phyloP scores from a whole-genome alignment of 2,329 filamentous ascomycete genomes.

The Pezicula rhizophila region DNA sequence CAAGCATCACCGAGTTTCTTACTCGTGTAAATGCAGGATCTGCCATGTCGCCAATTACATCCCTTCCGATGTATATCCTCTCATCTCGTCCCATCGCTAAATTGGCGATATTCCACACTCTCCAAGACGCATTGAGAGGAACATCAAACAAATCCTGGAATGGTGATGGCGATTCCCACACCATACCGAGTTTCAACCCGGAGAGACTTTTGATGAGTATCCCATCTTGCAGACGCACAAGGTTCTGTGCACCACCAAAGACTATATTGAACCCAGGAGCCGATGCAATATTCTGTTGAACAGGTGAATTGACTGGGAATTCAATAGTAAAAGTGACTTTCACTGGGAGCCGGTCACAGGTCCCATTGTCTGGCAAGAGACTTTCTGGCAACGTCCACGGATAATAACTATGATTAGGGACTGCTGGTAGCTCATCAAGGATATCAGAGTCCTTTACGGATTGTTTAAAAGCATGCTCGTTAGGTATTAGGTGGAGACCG shows the following conservation, averaged over 20 bases:
- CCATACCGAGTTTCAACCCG: slow-evolving; percentile 58
- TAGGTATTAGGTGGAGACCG: slow-evolving; percentile 71
- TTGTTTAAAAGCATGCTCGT: slow-evolving; percentile 42
- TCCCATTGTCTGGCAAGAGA: slow-evolving; percentile 70
- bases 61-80: slow-evolving; percentile 71
- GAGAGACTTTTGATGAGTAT: slow-evolving; percentile 47
- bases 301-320: slow-evolving; percentile 44
- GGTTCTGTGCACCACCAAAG: slow-evolving; percentile 37
- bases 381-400: slow-evolving; percentile 84
- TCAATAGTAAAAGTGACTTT: slow-evolving; percentile 65
- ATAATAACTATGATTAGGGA: slow-evolving; percentile 77
- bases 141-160: slow-evolving; percentile 26
- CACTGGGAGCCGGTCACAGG: slow-evolving; percentile 65
- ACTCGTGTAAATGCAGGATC: slow-evolving; percentile 82
- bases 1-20: slow-evolving; percentile 65
- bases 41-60: slow-evolving; percentile 67
- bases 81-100: slow-evolving; percentile 82
- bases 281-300: slow-evolving; percentile 16
- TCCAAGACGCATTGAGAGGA: slow-evolving; percentile 45
- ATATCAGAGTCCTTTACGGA: slow-evolving; percentile 33
- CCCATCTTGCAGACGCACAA: slow-evolving; percentile 41
- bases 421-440: slow-evolving; percentile 34
- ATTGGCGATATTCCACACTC: slow-evolving; percentile 75
- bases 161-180: slow-evolving; percentile 49
- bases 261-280: slow-evolving; percentile 36